Base-by-base conservation (phyloP, 2,329 filamentous ascomycete genomes). In the Fusarium albosuccineum region DNA sequence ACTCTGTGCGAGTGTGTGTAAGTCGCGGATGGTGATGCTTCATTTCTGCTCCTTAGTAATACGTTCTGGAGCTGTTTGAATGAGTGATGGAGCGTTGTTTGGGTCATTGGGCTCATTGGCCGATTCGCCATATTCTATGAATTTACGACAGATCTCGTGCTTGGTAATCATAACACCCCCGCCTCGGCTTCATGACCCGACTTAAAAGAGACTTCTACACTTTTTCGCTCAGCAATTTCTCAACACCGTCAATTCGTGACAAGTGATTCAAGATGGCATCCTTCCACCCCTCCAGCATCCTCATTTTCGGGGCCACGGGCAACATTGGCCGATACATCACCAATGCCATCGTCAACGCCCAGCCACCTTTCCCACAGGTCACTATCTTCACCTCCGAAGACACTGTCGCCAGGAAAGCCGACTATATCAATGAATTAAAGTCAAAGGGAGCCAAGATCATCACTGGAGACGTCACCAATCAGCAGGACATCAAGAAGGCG, bases 401-500 rank as follows among this genome's bases (percentile, higher is more conserved):
- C 2, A 72, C 71, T 0, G 44, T 68, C 2, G 2, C 45, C 8
- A 66, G 45, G 4, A 77, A 77, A 34, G 13, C 64, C 1, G 67
- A 64, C 0, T 50, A 62, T 14, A 62, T 77, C 9, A 34, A 64
- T 10, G 61, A 64, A 1, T 51, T 75, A 9, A 71, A 70, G 30
- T 68, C 68, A 4, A 68, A 66, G 51, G 67, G 65, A 0, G 67
- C 66, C 29, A 68, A 66, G 5, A 39, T 78, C 10, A 58, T 78
- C 39, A 71, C 60, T 1, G 76, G 76, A 10, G 73, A 77, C 7
- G 46, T 90, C 45, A 83, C 79, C 6, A 68, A 67, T 6, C 51
- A 71, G 2, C 44, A 66, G 1, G 68, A 82, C 85, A 57, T 88
- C 78, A 76, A 88, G 84, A 80, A 81, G n/a, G 88, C 89, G 3